These are phyloP conservation scores for Arabidopsis suecica DNA, from an alignment of 345 rosid species.

Conservation along the genomic window DNA sequence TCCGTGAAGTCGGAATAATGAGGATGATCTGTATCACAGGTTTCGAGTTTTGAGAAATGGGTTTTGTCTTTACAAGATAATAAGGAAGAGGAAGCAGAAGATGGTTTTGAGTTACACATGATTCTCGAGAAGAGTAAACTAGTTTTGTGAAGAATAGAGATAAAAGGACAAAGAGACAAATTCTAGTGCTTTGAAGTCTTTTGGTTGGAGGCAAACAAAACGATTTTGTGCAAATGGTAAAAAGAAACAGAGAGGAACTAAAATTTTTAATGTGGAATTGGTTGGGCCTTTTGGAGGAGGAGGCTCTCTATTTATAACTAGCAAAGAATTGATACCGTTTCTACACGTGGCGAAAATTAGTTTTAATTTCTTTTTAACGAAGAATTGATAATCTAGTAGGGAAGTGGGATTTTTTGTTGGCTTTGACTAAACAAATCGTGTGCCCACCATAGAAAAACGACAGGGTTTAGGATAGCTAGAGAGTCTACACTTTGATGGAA, in stretches of 20 bases:
- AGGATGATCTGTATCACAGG: constrained; percentile 39
- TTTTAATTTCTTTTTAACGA: neutral
- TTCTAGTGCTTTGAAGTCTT: constrained; percentile 25
- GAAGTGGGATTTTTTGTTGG: constrained; percentile 5
- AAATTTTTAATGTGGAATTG: constrained; percentile 27
- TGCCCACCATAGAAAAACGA: neutral
- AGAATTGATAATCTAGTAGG: neutral
- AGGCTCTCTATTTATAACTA: constrained; percentile 26
- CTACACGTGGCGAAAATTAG: constrained; percentile 12
- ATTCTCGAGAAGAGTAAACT: constrained; percentile 27
- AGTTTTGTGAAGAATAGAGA: constrained; percentile 5
- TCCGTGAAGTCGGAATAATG: constrained; percentile 43
- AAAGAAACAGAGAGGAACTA: constrained; percentile 21
- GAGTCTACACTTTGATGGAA: neutral
- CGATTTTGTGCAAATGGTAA: constrained; percentile 16
- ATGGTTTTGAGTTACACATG: constrained; percentile 72
- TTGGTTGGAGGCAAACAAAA: constrained; percentile 36
- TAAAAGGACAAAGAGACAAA: constrained; percentile 23
- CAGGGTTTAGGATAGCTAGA: neutral
- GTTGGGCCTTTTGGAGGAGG: constrained; percentile 37
- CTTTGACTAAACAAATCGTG: constrained; percentile 31
- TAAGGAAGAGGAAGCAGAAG: constrained; percentile 59
- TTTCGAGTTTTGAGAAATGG: constrained; percentile 53
- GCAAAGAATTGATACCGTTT: neutral
- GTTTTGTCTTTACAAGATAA: constrained; percentile 49